phyloP scores from a whole-genome alignment of 1,284 basidiomycete genomes.

The Boletus sp. region DNA sequence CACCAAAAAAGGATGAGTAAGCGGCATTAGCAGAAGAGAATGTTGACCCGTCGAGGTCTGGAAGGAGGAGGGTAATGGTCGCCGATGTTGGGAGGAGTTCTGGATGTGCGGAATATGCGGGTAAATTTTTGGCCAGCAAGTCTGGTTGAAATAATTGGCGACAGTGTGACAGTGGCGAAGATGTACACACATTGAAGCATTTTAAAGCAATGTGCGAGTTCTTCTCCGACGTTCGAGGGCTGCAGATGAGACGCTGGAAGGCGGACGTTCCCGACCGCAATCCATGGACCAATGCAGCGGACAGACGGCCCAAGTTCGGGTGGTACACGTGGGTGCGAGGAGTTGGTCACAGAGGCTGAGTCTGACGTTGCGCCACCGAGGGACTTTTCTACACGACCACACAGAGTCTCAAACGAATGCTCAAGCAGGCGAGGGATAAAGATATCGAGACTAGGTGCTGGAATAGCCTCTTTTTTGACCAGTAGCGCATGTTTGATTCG shows the following conservation, averaged over 20 bases:
- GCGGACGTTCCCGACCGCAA: conserved; percentile 56
- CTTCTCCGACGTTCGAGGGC: conserved; percentile 57
- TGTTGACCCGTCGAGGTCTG: conserved; percentile 62
- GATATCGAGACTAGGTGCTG: conserved; percentile 14
- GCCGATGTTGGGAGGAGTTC: conserved; percentile 56
- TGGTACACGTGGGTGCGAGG: neutral
- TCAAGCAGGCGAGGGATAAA: conserved; percentile 54
- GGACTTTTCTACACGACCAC: conserved; percentile 14
- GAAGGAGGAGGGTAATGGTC: conserved; percentile 83
- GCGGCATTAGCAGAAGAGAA: conserved; percentile 76
- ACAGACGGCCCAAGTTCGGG: conserved; percentile 20
- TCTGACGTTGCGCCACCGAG: neutral
- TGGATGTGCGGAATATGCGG: neutral
- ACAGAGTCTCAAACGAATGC: conserved; percentile 32
- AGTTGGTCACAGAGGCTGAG: neutral
- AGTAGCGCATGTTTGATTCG: conserved; percentile 62
- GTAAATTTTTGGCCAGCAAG: conserved; percentile 10
- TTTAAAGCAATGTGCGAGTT: conserved; percentile 60
- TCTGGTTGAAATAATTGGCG: conserved; percentile 11
- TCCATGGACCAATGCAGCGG: conserved; percentile 44
- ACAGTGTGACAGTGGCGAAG: neutral
- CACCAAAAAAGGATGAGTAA: conserved; percentile 82
- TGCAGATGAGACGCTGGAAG: conserved; percentile 13
- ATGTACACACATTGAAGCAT: conserved; percentile 48
- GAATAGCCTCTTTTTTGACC: conserved; percentile 14